Conservation (phyloP, 768 basidiomycete genomes). For the Boletales sp. region DNA sequence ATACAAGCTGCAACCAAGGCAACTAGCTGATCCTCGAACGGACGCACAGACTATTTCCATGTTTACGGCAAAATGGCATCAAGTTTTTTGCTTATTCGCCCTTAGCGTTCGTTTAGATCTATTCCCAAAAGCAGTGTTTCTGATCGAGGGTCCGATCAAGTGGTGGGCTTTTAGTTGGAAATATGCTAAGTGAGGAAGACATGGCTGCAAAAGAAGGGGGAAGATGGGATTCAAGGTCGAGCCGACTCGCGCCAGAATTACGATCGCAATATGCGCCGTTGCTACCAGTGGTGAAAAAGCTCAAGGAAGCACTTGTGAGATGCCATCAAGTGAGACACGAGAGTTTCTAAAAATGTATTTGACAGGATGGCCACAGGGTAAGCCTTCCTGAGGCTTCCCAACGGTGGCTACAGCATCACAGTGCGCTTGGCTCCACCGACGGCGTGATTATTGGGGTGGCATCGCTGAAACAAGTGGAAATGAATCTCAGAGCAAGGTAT, state of each 20-base stretch:
- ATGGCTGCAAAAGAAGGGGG: conserved; percentile 9
- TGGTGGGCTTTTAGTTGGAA: conserved; percentile 14
- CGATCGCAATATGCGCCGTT: conserved; percentile 10
- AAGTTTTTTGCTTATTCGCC: conserved; percentile 31
- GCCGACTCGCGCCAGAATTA: conserved; percentile 5
- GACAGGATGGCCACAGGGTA: conserved; percentile 10
- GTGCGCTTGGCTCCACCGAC: conserved; percentile 17
- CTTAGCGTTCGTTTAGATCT: conserved; percentile 5
- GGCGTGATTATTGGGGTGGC: conserved; percentile 38
- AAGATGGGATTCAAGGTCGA: conserved; percentile 16
- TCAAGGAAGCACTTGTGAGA: conserved; percentile 12
- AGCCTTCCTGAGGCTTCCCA: conserved; percentile 8
- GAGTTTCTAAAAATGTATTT: background rate
- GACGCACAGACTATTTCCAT: conserved; percentile 33
- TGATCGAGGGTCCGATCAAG: background rate
- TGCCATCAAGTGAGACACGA: no score
- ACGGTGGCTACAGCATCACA: conserved; percentile 19
- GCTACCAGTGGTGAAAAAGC: conserved; percentile 7
- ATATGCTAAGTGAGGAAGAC: conserved; percentile 8
- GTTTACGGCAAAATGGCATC: conserved; percentile 39
- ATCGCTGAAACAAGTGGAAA: conserved; percentile 34
- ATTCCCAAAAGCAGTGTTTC: background rate
- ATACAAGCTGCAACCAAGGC: background rate
- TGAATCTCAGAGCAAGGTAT: conserved; percentile 10
- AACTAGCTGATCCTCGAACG: background rate